Conservation (phyloP, 441 rosid genomes). For the Geranium incanum region DNA sequence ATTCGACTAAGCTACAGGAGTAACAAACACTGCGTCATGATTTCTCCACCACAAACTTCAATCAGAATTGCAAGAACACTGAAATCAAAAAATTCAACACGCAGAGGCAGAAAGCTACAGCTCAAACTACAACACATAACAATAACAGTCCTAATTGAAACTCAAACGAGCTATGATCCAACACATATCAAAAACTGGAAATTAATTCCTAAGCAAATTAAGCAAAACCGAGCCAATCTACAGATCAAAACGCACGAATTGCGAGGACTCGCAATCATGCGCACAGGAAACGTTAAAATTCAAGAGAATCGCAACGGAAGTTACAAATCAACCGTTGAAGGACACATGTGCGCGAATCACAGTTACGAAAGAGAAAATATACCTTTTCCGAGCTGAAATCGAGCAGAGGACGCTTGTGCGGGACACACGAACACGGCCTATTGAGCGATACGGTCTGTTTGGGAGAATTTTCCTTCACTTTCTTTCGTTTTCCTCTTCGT, state of each 20-base stretch:
- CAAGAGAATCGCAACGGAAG: neutral
- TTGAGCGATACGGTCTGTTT: neutral
- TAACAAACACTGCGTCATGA: neutral
- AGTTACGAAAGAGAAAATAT: neutral
- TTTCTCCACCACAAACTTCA: conserved; percentile 6
- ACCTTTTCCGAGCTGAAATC: neutral
- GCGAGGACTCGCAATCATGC: neutral
- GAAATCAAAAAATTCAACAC: neutral
- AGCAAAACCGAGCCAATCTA: neutral
- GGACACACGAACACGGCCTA: neutral
- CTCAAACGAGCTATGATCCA: neutral
- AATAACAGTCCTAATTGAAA: neutral
- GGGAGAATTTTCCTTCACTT: conserved; percentile 5
- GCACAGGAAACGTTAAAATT: neutral
- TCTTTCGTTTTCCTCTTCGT: neutral
- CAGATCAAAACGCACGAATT: neutral
- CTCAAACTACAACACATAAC: neutral
- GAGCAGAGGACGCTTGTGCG: conserved; percentile 9
- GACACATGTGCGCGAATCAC: neutral
- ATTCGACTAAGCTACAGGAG: neutral
- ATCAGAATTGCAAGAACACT: neutral
- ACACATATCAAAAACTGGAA: neutral
- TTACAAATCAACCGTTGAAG: neutral
- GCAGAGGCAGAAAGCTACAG: neutral
- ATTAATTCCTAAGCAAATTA: neutral